These are phyloP conservation scores for Glaciozyma martinii DNA, from an alignment of 768 basidiomycete genomes.

Conservation along the genomic window DNA sequence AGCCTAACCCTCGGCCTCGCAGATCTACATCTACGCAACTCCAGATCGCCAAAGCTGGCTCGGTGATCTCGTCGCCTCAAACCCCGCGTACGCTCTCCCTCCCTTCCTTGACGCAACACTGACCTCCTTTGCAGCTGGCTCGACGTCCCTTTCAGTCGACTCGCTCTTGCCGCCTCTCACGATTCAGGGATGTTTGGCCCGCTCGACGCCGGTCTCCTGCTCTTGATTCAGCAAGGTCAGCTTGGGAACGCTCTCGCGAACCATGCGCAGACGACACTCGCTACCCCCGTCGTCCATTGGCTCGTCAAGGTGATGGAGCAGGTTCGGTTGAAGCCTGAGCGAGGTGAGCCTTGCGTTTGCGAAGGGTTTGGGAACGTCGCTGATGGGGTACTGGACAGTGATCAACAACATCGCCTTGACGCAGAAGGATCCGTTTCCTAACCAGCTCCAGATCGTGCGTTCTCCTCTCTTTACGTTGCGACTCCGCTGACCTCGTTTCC, in stretches of 20 bases:
- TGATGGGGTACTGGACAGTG: background rate
- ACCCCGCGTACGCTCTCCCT: background rate
- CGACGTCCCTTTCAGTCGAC: background rate
- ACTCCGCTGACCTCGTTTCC: too few species aligned
- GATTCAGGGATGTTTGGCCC: slow-evolving; percentile 1
- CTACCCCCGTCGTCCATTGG: background rate
- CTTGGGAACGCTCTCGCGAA: background rate
- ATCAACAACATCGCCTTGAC: slow-evolving; percentile 8
- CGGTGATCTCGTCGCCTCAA: background rate
- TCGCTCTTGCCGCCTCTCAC: slow-evolving; percentile 1
- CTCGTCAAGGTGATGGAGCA: background rate
- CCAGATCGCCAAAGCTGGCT: background rate
- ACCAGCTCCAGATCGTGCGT: slow-evolving; percentile 2
- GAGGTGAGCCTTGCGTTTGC: background rate
- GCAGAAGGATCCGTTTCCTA: background rate
- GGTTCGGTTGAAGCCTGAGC: background rate
- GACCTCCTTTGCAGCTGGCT: background rate
- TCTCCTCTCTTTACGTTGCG: too few species aligned
- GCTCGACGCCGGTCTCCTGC: background rate
- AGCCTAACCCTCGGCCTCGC: background rate
- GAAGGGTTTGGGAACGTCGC: background rate
- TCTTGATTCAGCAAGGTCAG: background rate
- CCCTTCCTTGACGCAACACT: background rate
- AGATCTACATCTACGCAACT: slow-evolving; percentile 3
- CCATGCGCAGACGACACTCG: background rate